A percentile compares a stretch with the other conserved stretches of the same genome.
These are phyloP conservation scores for Chlorella sp. DNA, from an alignment of 139 green algal genomes.

Conservation along the genomic window DNA sequence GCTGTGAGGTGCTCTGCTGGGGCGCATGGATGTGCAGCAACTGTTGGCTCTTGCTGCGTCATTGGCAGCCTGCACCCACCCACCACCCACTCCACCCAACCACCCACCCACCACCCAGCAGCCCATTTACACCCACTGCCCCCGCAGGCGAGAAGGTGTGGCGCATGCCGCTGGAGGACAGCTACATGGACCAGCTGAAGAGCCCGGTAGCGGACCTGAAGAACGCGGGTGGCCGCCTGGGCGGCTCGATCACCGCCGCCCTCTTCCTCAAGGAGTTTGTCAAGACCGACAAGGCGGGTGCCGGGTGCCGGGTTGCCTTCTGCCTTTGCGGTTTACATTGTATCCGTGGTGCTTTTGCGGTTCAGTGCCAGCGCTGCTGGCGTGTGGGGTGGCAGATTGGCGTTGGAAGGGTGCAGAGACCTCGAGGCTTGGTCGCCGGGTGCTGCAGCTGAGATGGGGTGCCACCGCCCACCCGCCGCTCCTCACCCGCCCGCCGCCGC, in stretches of 20 bases:
- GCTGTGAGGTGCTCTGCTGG: neutral
- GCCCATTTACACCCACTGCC: neutral
- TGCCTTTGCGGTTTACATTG: too few species aligned
- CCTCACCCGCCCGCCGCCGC: neutral
- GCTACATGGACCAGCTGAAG: slow-evolving; percentile 82
- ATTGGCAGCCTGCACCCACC: too few species aligned
- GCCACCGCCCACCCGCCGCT: too few species aligned
- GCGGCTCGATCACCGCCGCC: slow-evolving; percentile 90
- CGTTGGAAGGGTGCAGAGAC: too few species aligned
- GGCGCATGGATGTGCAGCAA: too few species aligned
- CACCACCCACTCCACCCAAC: neutral
- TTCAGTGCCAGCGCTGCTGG: too few species aligned
- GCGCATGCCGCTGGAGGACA: slow-evolving; percentile 93
- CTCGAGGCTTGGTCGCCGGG: too few species aligned
- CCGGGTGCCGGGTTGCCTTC: neutral
- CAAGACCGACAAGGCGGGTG: slow-evolving; percentile 63
- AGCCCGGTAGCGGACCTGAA: slow-evolving; percentile 88
- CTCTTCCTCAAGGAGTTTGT: slow-evolving; percentile 94
- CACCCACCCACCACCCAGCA: neutral
- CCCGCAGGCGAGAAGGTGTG: slow-evolving; percentile 85
- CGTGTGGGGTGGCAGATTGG: too few species aligned
- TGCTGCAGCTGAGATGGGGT: neutral
- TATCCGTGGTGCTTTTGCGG: too few species aligned
- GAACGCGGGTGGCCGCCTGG: slow-evolving; percentile 57
- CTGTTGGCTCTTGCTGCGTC: too few species aligned